A percentile compares a stretch with the other conserved stretches of the same genome.
phyloP scores from a whole-genome alignment of 352 stramenopile genomes.

The Phytophthora aleatoria region DNA sequence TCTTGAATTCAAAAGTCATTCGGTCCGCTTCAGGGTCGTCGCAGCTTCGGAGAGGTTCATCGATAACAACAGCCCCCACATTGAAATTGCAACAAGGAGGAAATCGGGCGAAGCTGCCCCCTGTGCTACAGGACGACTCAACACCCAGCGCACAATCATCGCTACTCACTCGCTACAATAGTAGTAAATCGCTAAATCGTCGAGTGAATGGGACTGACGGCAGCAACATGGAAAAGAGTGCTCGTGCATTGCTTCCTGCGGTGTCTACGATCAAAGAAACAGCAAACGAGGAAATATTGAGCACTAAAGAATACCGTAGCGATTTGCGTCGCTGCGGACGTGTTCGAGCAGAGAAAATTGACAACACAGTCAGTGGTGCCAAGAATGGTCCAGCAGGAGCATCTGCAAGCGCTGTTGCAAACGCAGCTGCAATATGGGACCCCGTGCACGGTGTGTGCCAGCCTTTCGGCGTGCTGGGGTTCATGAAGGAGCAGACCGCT shows the following conservation, averaged over 20 bases:
- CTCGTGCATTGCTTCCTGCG: conserved; percentile 11
- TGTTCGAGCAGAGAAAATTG: conserved; percentile 39
- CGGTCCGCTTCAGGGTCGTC: conserved; percentile 14
- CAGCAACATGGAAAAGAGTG: conserved; percentile 6
- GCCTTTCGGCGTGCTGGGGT: conserved; percentile 73
- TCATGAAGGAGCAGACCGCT: conserved; percentile 45
- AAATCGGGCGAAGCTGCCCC: conserved; percentile 14
- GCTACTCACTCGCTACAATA: conserved; percentile 7
- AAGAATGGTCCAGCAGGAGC: conserved; percentile 20
- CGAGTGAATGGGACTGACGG: conserved; percentile 4
- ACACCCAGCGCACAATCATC: not conserved
- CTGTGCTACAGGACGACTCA: conserved; percentile 16
- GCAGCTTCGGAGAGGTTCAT: conserved; percentile 14
- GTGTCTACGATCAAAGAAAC: conserved; percentile 23
- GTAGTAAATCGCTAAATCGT: conserved; percentile 12
- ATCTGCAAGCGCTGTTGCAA: not conserved
- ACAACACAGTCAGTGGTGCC: conserved; percentile 24
- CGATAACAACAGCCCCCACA: not conserved
- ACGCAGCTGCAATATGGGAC: conserved; percentile 60
- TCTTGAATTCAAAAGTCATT: conserved; percentile 2
- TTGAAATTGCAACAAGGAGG: conserved; percentile 10
- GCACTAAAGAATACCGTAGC: conserved; percentile 17
- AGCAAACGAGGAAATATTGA: not conserved
- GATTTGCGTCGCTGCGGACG: conserved; percentile 34
- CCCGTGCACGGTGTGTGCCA: conserved; percentile 77